Base-by-base conservation (phyloP, 371 early-diverging fungal species). In the Mortierella sp. region DNA sequence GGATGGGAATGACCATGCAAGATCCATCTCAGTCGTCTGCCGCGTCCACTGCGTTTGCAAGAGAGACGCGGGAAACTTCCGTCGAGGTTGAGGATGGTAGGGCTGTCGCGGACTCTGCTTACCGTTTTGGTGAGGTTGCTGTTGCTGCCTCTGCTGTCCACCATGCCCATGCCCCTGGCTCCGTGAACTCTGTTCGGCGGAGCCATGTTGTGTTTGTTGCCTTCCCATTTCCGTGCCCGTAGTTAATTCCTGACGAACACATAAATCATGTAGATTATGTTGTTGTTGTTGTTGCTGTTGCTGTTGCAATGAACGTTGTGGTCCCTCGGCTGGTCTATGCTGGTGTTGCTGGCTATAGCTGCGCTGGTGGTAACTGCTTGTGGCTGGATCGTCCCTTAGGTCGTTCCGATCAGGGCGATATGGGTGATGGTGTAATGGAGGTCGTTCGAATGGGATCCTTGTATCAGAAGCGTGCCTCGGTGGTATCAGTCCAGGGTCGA, bases 211-310 rank as follows among this genome's bases (percentile, higher is more conserved):
- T 55, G 55, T 4, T 55, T 31, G 55, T 29, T 55, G 55, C 55
- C 53, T 53, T 53, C 53, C 53, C 53, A 53, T 9, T 53, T 53
- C 53, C 13, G 29, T 53, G 53, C 53, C 29, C 53, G 13, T 53
- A 2, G 11, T 26, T 26, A 53, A 13, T 53, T 26, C 53, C 11
- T 26, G 53, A 29, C 53, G 53, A 26, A n/a, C 53, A 53, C 29
- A 29, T 26, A 26, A 29, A 24, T 29, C 53, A 10, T 53, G 29
- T 53, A 13, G 13, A 13, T 53, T 53, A 13, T 53, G 53, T 26
- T 53, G 29, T 1, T 53, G 53, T 10, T 26, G 26, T 9, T 52
- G 52, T n/a, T 52, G 52, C 3, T 52, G 52, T n/a, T n/a, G n/a
- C n/a, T n/a, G n/a, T n/a, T n/a, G n/a, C 48, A 48, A 48, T 48